phyloP scores from a whole-genome alignment of 768 basidiomycete genomes.

The Multifurca ochricompacta region DNA sequence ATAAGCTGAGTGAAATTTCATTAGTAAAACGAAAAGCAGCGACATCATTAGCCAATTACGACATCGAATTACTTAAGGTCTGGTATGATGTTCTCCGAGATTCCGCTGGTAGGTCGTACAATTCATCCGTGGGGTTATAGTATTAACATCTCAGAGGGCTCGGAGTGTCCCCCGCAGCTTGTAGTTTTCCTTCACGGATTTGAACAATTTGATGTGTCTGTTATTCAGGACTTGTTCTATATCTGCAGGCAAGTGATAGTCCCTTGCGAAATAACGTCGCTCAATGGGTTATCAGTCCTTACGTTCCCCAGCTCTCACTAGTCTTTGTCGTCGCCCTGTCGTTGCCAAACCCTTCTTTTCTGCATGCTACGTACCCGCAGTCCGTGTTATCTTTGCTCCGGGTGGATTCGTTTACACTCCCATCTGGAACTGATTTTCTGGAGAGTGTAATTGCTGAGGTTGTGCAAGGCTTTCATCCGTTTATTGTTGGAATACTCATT shows the following conservation, averaged over 20 bases:
- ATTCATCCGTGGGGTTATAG: conserved; percentile 2
- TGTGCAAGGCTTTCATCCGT: background rate
- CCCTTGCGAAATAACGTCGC: background rate
- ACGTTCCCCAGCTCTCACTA: conserved; percentile 47
- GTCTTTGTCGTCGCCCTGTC: conserved; percentile 58
- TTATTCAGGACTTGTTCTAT: conserved; percentile 63
- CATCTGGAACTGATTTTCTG: conserved; percentile 40
- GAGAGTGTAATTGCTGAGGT: conserved; percentile 53
- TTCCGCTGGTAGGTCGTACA: conserved; percentile 9
- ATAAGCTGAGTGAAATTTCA: conserved; percentile 22
- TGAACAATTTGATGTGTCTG: conserved; percentile 54
- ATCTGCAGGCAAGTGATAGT: conserved; percentile 50
- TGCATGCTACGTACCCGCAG: conserved; percentile 55
- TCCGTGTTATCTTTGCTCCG: conserved; percentile 52
- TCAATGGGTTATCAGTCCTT: conserved; percentile 35
- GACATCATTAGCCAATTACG: conserved; percentile 49
- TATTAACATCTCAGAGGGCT: conserved; percentile 14
- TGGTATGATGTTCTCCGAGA: conserved; percentile 47
- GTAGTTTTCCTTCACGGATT: conserved; percentile 65
- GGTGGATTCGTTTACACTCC: conserved; percentile 42
- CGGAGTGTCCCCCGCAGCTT: conserved; percentile 32
- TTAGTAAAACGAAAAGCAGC: conserved; percentile 38
- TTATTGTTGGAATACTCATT: background rate
- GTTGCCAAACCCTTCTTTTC: conserved; percentile 45
- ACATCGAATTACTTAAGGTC: conserved; percentile 49